These are phyloP conservation scores for Dalbergia cultrata DNA, from an alignment of 306 rosid species.

Conservation along the genomic window DNA sequence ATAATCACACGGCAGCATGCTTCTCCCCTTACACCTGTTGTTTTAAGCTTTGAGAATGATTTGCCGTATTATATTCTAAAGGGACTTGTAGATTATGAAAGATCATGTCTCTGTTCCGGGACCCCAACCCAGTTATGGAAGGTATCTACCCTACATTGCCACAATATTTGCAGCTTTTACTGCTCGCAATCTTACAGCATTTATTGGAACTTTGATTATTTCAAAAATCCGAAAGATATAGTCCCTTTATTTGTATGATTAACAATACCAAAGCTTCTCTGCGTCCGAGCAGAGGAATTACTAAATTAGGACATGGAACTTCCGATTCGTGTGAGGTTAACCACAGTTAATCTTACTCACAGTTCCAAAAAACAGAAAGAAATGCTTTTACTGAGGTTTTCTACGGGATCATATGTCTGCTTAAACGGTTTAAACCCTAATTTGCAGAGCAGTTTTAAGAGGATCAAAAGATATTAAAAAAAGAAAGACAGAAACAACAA, in stretches of 20 bases:
- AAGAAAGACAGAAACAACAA: not conserved
- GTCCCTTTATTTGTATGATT: not conserved
- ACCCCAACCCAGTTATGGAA: not conserved
- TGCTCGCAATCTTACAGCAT: conserved; percentile 1
- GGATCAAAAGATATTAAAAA: conserved; percentile 5
- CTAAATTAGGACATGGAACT: not conserved
- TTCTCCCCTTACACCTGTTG: conserved; percentile 17
- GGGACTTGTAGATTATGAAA: not conserved
- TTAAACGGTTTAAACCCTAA: conserved; percentile 33
- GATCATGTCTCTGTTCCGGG: not conserved
- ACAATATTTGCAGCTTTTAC: conserved; percentile 16
- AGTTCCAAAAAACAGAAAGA: conserved; percentile 23
- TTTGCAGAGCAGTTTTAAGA: not conserved
- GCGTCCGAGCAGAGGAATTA: not conserved
- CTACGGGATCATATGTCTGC: not conserved
- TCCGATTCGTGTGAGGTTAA: not conserved
- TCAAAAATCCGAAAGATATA: conserved; percentile 1
- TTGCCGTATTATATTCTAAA: not conserved
- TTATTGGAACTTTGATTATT: not conserved
- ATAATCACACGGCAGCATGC: conserved; percentile 8
- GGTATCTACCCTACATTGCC: conserved; percentile 31
- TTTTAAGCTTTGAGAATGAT: not conserved
- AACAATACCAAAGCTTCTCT: conserved; percentile 20
- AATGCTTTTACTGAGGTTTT: not conserved
- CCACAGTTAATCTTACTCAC: conserved; percentile 11